A percentile compares a stretch with the other conserved stretches of the same genome.
phyloP scores from a whole-genome alignment of 2,329 filamentous ascomycete genomes.

The Penicillium sp. region DNA sequence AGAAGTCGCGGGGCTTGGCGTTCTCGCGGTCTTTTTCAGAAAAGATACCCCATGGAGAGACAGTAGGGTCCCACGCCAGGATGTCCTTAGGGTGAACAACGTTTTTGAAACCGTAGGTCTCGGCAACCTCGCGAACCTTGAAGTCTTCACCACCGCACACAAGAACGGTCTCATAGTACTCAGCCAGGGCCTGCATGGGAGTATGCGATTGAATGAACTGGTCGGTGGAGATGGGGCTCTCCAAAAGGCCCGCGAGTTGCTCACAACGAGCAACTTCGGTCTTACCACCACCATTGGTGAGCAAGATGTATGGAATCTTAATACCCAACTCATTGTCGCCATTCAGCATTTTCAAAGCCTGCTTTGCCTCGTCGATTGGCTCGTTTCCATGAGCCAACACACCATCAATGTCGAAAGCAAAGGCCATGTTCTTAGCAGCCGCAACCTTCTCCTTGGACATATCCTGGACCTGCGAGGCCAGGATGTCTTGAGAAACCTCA shows the following conservation, averaged over 20 bases:
- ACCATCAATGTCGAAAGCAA: constrained; percentile 72
- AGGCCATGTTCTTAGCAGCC: constrained; percentile 78
- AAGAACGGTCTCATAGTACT: constrained; percentile 77
- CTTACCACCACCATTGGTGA: constrained; percentile 77
- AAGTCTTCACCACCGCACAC: constrained; percentile 77
- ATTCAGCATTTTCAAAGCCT: constrained; percentile 71
- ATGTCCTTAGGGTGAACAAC: constrained; percentile 76
- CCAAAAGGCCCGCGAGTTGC: constrained; percentile 69
- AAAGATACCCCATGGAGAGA: constrained; percentile 71
- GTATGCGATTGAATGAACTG: constrained; percentile 81
- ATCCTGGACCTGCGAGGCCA: constrained; percentile 72
- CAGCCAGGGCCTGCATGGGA: constrained; percentile 73
- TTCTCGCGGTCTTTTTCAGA: constrained; percentile 69
- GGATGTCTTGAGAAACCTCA: constrained; percentile 65
- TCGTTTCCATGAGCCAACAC: constrained; percentile 75
- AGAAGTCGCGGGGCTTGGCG: constrained; percentile 72
- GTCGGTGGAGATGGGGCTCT: constrained; percentile 67
- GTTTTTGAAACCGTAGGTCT: constrained; percentile 75
- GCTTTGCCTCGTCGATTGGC: constrained; percentile 69
- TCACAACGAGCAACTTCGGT: constrained; percentile 67
- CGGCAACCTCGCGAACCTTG: constrained; percentile 73
- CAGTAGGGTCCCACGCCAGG: constrained; percentile 69
- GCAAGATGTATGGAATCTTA: constrained; percentile 75
- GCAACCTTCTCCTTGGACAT: constrained; percentile 68
- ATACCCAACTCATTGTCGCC: constrained; percentile 78